Conservation (phyloP, 2,329 filamentous ascomycete species). For the Fusarium lateritium region DNA sequence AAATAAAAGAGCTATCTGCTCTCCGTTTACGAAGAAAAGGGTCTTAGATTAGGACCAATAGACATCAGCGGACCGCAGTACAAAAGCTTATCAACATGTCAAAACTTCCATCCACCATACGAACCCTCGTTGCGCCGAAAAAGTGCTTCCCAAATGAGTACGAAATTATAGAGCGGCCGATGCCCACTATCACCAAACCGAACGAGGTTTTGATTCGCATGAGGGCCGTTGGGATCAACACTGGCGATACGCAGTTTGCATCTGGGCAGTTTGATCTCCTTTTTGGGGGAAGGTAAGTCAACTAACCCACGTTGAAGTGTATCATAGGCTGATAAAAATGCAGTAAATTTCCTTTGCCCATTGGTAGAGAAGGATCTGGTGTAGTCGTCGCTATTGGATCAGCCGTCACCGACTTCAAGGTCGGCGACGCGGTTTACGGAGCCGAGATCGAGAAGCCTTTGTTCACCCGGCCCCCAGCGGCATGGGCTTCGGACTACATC, state of each 20-base stretch:
- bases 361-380: constrained; percentile 54
- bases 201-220: constrained; percentile 61
- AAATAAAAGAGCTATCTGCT: constrained; percentile 32
- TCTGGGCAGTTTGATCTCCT: constrained; percentile 49
- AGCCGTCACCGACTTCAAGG: constrained; percentile 47
- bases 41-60: neutral
- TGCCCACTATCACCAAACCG: constrained; percentile 60
- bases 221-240: constrained; percentile 55
- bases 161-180: constrained; percentile 59
- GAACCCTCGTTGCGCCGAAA: constrained; percentile 59
- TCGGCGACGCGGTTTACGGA: constrained; percentile 59
- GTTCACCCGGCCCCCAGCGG: constrained; percentile 45
- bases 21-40: neutral
- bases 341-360: constrained; percentile 40
- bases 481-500: constrained; percentile 60
- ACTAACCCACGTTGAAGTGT: neutral
- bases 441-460: constrained; percentile 56
- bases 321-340: neutral
- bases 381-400: constrained; percentile 52
- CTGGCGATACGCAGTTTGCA: constrained; percentile 54
- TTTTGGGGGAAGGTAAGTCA: constrained; percentile 48
- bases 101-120: constrained; percentile 58
- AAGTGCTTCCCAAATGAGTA: constrained; percentile 57
- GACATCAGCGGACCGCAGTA: neutral
- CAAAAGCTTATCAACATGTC: constrained; percentile 43